These are phyloP conservation scores for Stagonosporopsis chrysanthemi DNA, from an alignment of 2,329 filamentous ascomycete genomes.

Conservation along the genomic window DNA sequence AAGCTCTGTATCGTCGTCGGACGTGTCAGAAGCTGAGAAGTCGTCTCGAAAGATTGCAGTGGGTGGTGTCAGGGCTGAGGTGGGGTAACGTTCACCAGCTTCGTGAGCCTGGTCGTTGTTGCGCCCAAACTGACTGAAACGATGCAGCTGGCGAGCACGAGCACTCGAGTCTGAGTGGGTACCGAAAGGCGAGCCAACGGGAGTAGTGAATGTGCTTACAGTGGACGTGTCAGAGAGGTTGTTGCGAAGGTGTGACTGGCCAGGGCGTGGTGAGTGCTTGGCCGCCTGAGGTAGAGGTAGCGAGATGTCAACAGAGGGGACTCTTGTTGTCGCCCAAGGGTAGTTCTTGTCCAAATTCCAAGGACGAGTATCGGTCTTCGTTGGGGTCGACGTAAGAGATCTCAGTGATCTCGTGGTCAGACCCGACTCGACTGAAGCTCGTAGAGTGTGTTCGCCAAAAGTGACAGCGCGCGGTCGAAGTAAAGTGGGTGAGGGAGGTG, in stretches of 20 bases:
- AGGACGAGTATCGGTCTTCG: slow-evolving; percentile 50
- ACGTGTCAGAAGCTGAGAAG: slow-evolving; percentile 34
- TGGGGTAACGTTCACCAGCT: slow-evolving; percentile 59
- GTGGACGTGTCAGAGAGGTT: slow-evolving; percentile 38
- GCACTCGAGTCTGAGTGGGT: background rate
- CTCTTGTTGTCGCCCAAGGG: slow-evolving; percentile 52
- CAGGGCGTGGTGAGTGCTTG: slow-evolving; percentile 37
- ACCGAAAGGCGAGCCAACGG: slow-evolving; percentile 1
- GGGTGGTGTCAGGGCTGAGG: slow-evolving; percentile 55
- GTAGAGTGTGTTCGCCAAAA: slow-evolving; percentile 25
- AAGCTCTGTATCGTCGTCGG: slow-evolving; percentile 37
- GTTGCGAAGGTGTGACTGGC: slow-evolving; percentile 42
- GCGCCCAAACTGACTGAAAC: slow-evolving; percentile 34
- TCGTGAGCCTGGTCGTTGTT: slow-evolving; percentile 42
- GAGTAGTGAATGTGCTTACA: slow-evolving; percentile 30
- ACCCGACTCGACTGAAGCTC: slow-evolving; percentile 29
- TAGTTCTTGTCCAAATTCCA: slow-evolving; percentile 59
- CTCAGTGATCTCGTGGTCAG: slow-evolving; percentile 37
- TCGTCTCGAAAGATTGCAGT: slow-evolving; percentile 37
- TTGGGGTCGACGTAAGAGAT: slow-evolving; percentile 36
- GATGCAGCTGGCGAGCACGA: slow-evolving; percentile 25
- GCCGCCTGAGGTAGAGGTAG: slow-evolving; percentile 46
- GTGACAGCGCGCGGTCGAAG: slow-evolving; percentile 37
- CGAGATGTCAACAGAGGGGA: slow-evolving; percentile 51
- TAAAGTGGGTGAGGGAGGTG: slow-evolving; percentile 33